Evolutionary conservation across 2,329 filamentous ascomycete genomes (phyloP), one percentile per base, ranked within the genome.

Genomic region (Colletotrichum theobromicola): DNA sequence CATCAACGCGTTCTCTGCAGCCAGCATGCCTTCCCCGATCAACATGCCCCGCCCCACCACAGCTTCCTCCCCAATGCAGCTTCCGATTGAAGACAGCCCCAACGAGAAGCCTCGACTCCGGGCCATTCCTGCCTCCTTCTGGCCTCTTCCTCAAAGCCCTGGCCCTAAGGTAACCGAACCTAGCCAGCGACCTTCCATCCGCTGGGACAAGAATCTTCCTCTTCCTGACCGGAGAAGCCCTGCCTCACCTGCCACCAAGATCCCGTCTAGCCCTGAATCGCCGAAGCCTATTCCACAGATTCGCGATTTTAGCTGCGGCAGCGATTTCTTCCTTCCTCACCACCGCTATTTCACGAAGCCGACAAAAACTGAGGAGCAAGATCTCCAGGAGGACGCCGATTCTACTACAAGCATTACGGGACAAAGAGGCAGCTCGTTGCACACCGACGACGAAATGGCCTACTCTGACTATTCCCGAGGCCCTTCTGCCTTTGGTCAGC

Each of bases 141-240:
- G 15, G 5, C 13, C 28, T 12, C 8, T 18, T 15, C 68, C 12
- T 13, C 16, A 26, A 26, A 62, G 6, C 24, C 35, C 60, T 35
- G 42, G 42, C 12, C 13, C 34, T 35, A 62, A 34, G 15, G 21
- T 24, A 37, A 62, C 24, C 34, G 34, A 26, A 24, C 24, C 34
- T n/a, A 65, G 18, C 18, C 15, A 61, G 32, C 28, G 50, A 18
- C 18, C 58, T 16, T 70, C 67, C 15, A 74, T 70, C 16, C 58
- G 66, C 24, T 74, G 71, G 71, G 71, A 62, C 21, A 37, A 61
- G 53, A 53, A 74, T 21, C 71, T 74, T 55, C 67, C 71, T 15
- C 16, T 75, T 18, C 63, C 68, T 21, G 55, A 62, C 18, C 21
- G 72, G 32, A 58, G n/a, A 28, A 12, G 5, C 21, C 8, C 55